Conservation (phyloP, 768 basidiomycete species). For the Trametes villosa region DNA sequence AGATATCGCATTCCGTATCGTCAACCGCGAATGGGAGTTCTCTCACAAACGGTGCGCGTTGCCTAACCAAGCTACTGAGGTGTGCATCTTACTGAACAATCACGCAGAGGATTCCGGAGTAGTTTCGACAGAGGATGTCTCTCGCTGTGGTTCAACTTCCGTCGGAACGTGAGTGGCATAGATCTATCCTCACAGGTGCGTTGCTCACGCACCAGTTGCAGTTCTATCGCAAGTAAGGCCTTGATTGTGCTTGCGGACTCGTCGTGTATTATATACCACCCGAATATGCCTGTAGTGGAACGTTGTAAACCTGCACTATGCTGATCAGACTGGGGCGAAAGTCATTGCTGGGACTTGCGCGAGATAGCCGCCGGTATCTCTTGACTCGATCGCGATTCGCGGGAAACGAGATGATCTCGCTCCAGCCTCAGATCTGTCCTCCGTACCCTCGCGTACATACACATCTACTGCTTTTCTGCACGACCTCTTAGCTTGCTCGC, state of each 20-base stretch:
- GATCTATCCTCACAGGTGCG: constrained; percentile 14
- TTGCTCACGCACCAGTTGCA: constrained; percentile 35
- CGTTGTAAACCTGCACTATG: background rate
- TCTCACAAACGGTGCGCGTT: constrained; percentile 84
- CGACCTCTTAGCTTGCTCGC: background rate
- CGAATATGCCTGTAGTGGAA: background rate
- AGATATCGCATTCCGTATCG: constrained; percentile 97
- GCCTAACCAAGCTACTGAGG: background rate
- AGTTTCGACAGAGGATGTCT: constrained; percentile 97
- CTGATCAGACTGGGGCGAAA: background rate
- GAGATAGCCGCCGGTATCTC: constrained; percentile 14
- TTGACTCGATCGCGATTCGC: constrained; percentile 21
- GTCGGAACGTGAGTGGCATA: constrained; percentile 73
- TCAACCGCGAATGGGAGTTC: constrained; percentile 98
- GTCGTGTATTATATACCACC: background rate
- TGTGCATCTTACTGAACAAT: constrained; percentile 16
- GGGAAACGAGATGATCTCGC: constrained; percentile 12
- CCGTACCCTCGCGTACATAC: background rate
- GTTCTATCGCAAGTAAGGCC: constrained; percentile 77
- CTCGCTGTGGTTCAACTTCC: constrained; percentile 96
- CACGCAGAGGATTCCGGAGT: constrained; percentile 85
- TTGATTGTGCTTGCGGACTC: background rate
- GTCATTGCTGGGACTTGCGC: background rate
- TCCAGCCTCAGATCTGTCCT: background rate
- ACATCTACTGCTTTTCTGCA: background rate